Evolutionary conservation across 164 flowering plant species (phyloP).

Genomic region (Tetracentron sinense): DNA sequence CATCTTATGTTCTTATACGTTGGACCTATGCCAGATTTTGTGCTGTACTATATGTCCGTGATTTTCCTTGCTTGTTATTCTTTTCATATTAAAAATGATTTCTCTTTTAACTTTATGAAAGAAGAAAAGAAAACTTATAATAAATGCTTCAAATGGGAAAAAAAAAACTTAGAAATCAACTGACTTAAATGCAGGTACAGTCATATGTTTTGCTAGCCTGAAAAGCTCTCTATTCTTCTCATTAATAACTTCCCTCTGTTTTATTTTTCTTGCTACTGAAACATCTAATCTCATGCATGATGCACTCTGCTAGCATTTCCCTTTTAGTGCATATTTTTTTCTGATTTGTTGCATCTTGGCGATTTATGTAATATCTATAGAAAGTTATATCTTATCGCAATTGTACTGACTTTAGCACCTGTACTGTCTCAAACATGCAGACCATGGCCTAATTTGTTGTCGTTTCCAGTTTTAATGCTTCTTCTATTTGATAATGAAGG

Average conservation of each 20-base stretch:
- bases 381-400: background rate
- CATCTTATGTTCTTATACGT: background rate
- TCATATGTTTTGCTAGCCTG: background rate
- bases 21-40: background rate
- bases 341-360: too few species aligned
- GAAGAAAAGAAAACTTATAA: too few species aligned
- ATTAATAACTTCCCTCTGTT: too few species aligned
- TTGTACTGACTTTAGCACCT: background rate
- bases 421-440: background rate
- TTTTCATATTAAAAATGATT: too few species aligned
- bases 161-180: too few species aligned
- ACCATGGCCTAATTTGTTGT: background rate
- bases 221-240: background rate
- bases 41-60: background rate
- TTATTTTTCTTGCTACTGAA: background rate
- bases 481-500: constrained; percentile 49
- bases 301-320: too few species aligned
- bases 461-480: background rate
- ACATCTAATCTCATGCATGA: too few species aligned
- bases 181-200: background rate
- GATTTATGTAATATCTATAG: too few species aligned
- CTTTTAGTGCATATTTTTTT: too few species aligned
- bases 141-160: too few species aligned
- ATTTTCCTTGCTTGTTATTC: background rate
- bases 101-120: background rate